A percentile compares a stretch with the other conserved stretches of the same genome.
phyloP scores from a whole-genome alignment of 805 yeast genomes.

The Ogataea siamensis region DNA sequence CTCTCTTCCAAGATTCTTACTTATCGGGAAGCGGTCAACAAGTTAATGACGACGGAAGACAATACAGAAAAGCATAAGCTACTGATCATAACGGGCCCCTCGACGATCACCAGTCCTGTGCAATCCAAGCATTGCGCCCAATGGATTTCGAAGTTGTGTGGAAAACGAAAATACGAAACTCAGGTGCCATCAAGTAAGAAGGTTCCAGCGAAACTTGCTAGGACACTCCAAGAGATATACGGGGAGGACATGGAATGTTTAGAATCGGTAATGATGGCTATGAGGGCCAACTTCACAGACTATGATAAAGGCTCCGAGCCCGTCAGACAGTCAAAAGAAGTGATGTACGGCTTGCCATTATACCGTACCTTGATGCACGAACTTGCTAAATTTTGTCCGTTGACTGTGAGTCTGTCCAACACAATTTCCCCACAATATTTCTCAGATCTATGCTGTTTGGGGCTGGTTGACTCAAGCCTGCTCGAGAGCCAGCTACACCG shows the following conservation, averaged over 20 bases:
- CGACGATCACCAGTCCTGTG: constrained; percentile 29
- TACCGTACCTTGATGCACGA: constrained; percentile 40
- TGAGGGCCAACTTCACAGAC: constrained; percentile 39
- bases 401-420: constrained; percentile 46
- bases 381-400: constrained; percentile 42
- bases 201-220: constrained; percentile 7
- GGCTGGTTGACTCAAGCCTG: constrained; percentile 42
- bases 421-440: constrained; percentile 51
- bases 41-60: constrained; percentile 16
- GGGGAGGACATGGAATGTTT: constrained; percentile 10
- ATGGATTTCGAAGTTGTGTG: constrained; percentile 36
- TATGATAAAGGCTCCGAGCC: constrained; percentile 24
- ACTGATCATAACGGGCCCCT: constrained; percentile 42
- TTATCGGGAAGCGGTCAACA: constrained; percentile 31
- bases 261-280: constrained; percentile 30
- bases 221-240: constrained; percentile 7
- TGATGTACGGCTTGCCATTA: constrained; percentile 40
- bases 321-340: constrained; percentile 26
- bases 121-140: constrained; percentile 42
- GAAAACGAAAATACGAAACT: constrained; percentile 20
- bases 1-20: constrained; percentile 32
- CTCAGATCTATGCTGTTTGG: constrained; percentile 45
- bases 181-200: constrained; percentile 1
- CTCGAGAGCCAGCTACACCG: constrained; percentile 50
- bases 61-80: constrained; percentile 14